Base-by-base conservation (phyloP, 163 green algal genomes). In the Chlamydomonas reinhardtii region DNA sequence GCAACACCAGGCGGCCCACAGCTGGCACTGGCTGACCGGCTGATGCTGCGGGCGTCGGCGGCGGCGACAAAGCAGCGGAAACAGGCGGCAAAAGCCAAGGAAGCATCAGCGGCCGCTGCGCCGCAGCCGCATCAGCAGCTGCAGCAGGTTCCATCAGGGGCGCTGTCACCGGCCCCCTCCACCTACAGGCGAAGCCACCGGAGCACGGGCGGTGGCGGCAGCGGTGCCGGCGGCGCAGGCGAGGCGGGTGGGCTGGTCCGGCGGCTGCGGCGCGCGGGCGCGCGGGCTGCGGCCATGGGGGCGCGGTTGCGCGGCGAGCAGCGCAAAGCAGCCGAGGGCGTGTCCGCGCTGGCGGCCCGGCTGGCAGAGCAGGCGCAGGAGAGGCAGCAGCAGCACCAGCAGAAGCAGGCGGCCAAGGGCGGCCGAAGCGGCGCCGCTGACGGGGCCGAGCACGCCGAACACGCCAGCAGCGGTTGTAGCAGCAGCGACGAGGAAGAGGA, bases 281-380 rank as follows among this genome's bases (percentile, higher is more conserved):
- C 76, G 15, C 76, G 64, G 39, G 76, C 76, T 3, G 76, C 76
- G 15, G 62, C 15, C 62, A 84, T 84, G 25, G 68, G 76, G 39
- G 62, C 76, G 9, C 29, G 76, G 39, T 31, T 84, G 37, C 62
- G 62, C 1, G 4, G 35, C 12, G 76, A 84, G 64, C 39, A n/a
- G 15, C 76, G 31, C 64, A 39, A 39, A 5, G 76, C 76, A 6
- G 62, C 73, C 9, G 37, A 52, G n/a, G 64, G 64, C 65, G 61
- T 74, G 43, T 43, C 64, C 9, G 76, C 35, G 64, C 76, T 84
- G 62, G n/a, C 37, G 64, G 24, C 22, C 29, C 76, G 39, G 17
- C 65, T 84, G 39, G 64, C 35, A 15, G 76, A 68, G 64, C 64
- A 74, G 76, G 27, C 9, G 19, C n/a, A 22, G 61, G 25, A 52